Evolutionary conservation across 2,329 filamentous ascomycete species (phyloP), one percentile per base, ranked within the genome.

Genomic region (Penicillium sp.): DNA sequence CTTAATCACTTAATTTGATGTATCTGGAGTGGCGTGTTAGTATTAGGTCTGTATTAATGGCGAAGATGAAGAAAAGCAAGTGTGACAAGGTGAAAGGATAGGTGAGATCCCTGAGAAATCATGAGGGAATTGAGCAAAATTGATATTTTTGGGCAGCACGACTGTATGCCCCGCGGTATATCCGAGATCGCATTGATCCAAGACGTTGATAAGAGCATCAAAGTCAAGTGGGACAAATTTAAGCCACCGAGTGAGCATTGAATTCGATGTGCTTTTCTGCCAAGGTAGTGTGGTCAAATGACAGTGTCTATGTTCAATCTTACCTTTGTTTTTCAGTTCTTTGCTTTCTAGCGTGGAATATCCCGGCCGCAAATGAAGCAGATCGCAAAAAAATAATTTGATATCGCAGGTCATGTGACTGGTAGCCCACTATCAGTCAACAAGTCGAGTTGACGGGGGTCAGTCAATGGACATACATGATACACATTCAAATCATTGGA

Each of bases 381-480:
- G 45, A 39, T 59, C 45, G 56, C 49, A 52, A 42, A 56, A 57
- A 65, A 62, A 64, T 63, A 64, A 61, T 61, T 61, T 59, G 61
- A 58, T 64, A 64, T 61, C 53, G 40, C 13, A 7, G 47, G 47
- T 60, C 62, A 65, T 57, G 59, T 65, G 62, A 65, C 57, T 47
- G 39, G 49, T 55, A 51, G 61, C 48, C 55, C 50, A 59, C 11
- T 53, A 53, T 48, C 50, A 48, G 36, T 42, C 16, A 19, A 27
- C 14, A 19, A 40, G 19, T 36, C 7, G 7, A 47, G 19, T 32
- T 23, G 5, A 23, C 5, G n/a, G 18, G 18, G 47, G 11, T 9
- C 13, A 30, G 11, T 18, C 5, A 26, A 11, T 11, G 19, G 3
- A 8, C 8, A 13, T 9, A 19, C 7, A 48, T 36, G 32, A 18